Conservation (phyloP, 2,329 filamentous ascomycete species). For the Fusarium veterinarium region DNA sequence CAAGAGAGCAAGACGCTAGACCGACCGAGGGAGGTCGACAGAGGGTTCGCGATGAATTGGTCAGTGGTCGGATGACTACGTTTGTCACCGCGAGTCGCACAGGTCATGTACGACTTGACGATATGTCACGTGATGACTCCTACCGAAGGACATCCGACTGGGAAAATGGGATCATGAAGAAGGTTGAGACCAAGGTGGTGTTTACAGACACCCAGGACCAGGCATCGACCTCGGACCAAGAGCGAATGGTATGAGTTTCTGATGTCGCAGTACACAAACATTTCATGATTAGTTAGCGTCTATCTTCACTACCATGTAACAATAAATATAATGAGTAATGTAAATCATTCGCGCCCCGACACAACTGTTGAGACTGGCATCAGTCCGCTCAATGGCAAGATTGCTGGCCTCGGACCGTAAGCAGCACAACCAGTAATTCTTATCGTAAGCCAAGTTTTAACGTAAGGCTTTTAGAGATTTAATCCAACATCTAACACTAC, state of each 20-base stretch:
- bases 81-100: conserved; percentile 23
- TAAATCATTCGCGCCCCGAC: accelerated
- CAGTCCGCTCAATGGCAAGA: accelerated
- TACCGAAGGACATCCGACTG: background rate
- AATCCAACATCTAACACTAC: too few species aligned
- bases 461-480: too few species aligned
- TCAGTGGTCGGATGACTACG: conserved; percentile 18
- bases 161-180: conserved; percentile 23
- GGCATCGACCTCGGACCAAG: background rate
- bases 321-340: background rate
- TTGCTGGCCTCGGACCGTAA: accelerated
- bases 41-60: conserved; percentile 4
- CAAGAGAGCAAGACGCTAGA: background rate
- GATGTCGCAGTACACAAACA: background rate
- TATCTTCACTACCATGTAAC: background rate
- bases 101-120: conserved; percentile 24
- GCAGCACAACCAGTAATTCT: background rate
- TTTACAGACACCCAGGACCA: background rate
- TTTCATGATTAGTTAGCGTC: background rate
- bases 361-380: background rate
- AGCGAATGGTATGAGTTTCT: background rate
- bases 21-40: background rate
- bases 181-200: conserved; percentile 25
- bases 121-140: background rate
- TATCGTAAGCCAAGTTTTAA: too few species aligned